A percentile compares a stretch with the other conserved stretches of the same genome.
These are phyloP conservation scores for Pseudogymnoascus sp. DNA, from an alignment of 2,329 filamentous ascomycete genomes.

Conservation along the genomic window DNA sequence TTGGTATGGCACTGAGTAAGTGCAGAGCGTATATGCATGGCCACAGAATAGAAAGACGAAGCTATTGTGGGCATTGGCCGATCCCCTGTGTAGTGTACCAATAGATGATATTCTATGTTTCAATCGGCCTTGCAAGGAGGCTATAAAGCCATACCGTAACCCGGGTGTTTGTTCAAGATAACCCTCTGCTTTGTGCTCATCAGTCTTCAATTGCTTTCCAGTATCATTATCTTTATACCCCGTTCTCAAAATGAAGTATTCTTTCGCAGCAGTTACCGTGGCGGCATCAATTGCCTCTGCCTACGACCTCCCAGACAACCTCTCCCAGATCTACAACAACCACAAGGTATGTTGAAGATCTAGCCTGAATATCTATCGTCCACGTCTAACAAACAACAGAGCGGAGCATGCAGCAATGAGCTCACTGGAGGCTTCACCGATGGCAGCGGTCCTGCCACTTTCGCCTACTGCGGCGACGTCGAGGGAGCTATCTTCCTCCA, in stretches of 20 bases:
- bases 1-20: background rate
- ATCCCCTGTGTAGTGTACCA: background rate
- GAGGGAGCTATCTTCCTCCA: conserved; percentile 2
- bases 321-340: background rate
- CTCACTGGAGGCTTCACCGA: background rate
- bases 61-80: background rate
- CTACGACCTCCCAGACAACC: background rate
- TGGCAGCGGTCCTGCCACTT: background rate
- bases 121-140: background rate
- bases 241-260: background rate
- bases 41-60: background rate
- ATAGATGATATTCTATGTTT: background rate
- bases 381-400: background rate
- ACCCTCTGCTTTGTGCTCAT: background rate
- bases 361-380: background rate
- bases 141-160: background rate
- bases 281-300: background rate
- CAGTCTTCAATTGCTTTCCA: background rate
- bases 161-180: background rate
- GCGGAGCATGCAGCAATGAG: background rate
- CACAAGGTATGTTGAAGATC: background rate
- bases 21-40: background rate
- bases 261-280: background rate
- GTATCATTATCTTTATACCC: background rate
- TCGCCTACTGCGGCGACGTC: conserved; percentile 3